These are phyloP conservation scores for Psophocarpus tetragonolobus DNA, from an alignment of 306 rosid genomes.

Conservation along the genomic window DNA sequence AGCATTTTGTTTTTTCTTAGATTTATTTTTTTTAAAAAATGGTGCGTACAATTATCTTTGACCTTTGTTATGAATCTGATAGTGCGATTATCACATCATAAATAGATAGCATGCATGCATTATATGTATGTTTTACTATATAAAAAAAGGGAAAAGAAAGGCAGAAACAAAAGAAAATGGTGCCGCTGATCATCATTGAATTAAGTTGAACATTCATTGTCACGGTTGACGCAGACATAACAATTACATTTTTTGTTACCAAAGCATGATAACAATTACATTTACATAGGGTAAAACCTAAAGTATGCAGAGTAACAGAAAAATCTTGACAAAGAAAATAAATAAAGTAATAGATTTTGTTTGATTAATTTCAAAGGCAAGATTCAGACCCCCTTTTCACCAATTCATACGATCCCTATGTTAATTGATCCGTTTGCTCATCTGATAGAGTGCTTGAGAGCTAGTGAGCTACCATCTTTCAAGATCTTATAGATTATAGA, in stretches of 20 bases:
- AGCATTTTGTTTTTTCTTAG: too few relatives aligned
- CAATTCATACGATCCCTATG: not conserved
- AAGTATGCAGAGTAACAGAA: not conserved
- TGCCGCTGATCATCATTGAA: not conserved
- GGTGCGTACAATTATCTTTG: not conserved
- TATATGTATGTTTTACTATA: too few relatives aligned
- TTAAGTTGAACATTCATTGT: not conserved
- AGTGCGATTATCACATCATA: not conserved
- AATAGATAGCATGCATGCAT: not conserved
- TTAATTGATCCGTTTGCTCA: not conserved
- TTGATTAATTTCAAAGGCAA: not conserved
- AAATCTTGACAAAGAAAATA: not conserved
- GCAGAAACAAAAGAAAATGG: not conserved
- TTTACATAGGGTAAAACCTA: not conserved
- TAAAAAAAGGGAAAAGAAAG: not conserved
- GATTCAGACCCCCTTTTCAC: not conserved
- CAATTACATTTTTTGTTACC: too few relatives aligned
- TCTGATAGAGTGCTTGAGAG: not conserved
- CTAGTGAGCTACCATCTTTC: not conserved
- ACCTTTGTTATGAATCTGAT: not conserved
- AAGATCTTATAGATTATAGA: not conserved
- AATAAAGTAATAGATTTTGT: not conserved
- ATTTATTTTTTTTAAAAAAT: too few relatives aligned
- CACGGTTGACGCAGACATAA: not conserved
- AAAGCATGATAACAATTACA: too few relatives aligned